Base-by-base conservation (phyloP, 192 early-diverging fungal species). In the Backusella sp. region DNA sequence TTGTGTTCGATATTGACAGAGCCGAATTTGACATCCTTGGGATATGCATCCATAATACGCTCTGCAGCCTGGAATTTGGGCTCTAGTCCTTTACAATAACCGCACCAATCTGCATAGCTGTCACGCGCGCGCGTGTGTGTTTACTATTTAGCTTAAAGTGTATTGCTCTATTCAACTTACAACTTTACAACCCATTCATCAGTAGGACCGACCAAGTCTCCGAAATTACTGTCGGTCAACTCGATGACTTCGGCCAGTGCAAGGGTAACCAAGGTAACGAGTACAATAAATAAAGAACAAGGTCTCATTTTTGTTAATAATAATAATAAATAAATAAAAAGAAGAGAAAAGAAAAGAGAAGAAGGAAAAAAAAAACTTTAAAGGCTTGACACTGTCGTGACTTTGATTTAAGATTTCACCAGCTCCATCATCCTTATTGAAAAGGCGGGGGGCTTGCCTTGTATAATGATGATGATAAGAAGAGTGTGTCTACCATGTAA, bases 81-180 rank as follows among this genome's bases (percentile, higher is more conserved):
- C 5, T 49, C 76, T 52, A 81, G 66, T 23, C 41, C 72, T 30
- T 74, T 73, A 76, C 80, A 81, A n/a, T 76, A 39, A 17, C 71
- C 69, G 69, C 80, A 81, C 80, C 80, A 81, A 17, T 71, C 62
- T 17, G 80, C 76, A 73, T 81, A 81, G 26, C 80, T 81, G 37
- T 6, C 9, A 2, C 7, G n/a, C 8, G 7, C 9, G n/a, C n/a
- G 7, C 9, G 37, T 5, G 42, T 44, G 12, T 44, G 42, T 44
- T 44, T 44, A 17, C 14, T 44, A 44, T 44, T 28, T 14, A 12
- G 23, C 4, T 28, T 53, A 32, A n/a, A 53, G n/a, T 2, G 17
- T 7, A 53, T 28, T 17, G 32, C 15, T 71, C 36, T n/a, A 15
- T 42, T 52, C 15, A 21, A 21, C 76, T 73, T 78, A 78, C 77